phyloP scores from a whole-genome alignment of 805 yeast genomes.

The Yarrowia yakushimensis region DNA sequence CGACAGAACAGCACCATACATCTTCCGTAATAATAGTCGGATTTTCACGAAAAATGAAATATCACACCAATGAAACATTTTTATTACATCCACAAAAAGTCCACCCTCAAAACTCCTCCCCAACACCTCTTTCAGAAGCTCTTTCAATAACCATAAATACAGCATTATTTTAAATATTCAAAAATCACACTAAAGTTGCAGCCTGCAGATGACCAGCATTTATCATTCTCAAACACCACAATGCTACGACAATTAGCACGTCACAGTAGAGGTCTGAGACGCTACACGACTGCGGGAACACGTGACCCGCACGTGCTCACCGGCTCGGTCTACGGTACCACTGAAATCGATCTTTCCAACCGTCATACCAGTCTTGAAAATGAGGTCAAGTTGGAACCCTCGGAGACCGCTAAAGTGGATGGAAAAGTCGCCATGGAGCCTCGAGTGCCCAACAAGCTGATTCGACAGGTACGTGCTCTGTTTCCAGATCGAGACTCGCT shows the following conservation, averaged over 20 bases:
- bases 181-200: too few species aligned
- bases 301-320: constrained; percentile 1
- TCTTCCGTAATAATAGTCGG: too few species aligned
- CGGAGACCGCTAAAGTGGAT: constrained; percentile 5
- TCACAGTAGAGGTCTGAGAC: background rate
- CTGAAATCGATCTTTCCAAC: constrained; percentile 9
- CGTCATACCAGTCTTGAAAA: background rate
- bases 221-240: background rate
- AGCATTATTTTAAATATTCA: too few species aligned
- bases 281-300: constrained; percentile 29
- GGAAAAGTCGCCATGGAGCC: constrained; percentile 15
- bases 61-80: background rate
- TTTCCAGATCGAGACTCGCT: constrained; percentile 34
- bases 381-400: background rate
- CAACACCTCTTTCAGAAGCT: too few species aligned
- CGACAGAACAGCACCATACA: too few species aligned
- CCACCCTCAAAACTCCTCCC: too few species aligned
- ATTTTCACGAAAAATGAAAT: background rate
- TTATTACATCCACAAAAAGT: too few species aligned
- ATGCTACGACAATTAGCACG: background rate
- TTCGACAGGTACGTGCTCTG: background rate
- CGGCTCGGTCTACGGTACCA: constrained; percentile 6
- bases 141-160: too few species aligned
- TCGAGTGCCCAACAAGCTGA: background rate
- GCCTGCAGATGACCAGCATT: background rate